These are phyloP conservation scores for Didymella lethalis DNA, from an alignment of 2,329 filamentous ascomycete genomes.

Conservation along the genomic window DNA sequence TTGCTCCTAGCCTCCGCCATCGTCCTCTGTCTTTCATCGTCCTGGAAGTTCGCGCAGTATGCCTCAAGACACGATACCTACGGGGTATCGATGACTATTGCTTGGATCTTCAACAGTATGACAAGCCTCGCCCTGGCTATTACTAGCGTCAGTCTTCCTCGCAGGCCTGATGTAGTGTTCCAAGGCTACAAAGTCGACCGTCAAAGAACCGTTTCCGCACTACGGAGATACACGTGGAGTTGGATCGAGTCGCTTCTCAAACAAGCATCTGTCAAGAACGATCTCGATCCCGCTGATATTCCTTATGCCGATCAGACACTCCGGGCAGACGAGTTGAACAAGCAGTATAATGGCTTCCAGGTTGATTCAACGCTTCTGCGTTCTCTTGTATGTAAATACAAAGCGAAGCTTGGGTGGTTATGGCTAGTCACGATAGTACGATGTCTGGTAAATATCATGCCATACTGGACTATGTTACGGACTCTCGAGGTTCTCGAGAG, in stretches of 20 bases:
- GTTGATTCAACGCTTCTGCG: conserved; percentile 1
- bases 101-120: conserved; percentile 3
- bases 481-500: conserved; percentile 5
- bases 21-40: conserved; percentile 4
- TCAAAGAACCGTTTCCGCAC: conserved; percentile 67
- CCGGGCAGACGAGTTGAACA: background rate
- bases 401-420: background rate
- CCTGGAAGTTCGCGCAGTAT: conserved; percentile 1
- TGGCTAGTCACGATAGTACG: conserved; percentile 6
- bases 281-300: conserved; percentile 6
- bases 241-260: conserved; percentile 68
- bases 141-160: conserved; percentile 4
- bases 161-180: conserved; percentile 5
- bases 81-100: background rate
- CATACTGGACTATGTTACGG: conserved; percentile 2
- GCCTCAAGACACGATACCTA: background rate
- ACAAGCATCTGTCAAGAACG: conserved; percentile 5
- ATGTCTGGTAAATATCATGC: conserved; percentile 4
- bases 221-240: conserved; percentile 69
- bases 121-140: conserved; percentile 3
- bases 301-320: conserved; percentile 4
- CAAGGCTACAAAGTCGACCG: conserved; percentile 62
- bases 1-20: conserved; percentile 5
- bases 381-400: conserved; percentile 2
- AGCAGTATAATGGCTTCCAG: conserved; percentile 1